phyloP scores from a whole-genome alignment of 176 grass and related monocot genomes.

The Aegilops bicornis region DNA sequence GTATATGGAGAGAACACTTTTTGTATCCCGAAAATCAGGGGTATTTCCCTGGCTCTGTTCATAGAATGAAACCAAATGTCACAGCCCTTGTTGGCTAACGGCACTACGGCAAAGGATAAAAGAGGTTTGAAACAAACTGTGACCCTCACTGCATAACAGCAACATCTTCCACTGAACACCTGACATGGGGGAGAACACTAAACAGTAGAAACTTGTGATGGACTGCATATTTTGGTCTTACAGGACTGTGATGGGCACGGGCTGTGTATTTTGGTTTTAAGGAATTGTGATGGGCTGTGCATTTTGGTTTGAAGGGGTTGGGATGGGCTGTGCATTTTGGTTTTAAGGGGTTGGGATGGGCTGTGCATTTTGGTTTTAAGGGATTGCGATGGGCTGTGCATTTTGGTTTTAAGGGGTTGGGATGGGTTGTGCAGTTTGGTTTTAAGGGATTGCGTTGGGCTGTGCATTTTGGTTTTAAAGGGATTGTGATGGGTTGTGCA shows the following conservation, averaged over 20 bases:
- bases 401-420: not conserved
- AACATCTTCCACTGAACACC: too few relatives aligned
- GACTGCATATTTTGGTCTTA: not conserved
- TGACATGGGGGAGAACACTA: not conserved
- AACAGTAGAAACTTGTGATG: not conserved
- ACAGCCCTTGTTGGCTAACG: too few relatives aligned
- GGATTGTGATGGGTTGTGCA: not conserved
- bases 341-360: not conserved
- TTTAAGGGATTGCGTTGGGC: not conserved
- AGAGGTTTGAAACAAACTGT: too few relatives aligned
- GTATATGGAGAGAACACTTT: not conserved
- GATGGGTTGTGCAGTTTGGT: not conserved
- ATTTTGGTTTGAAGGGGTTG: not conserved
- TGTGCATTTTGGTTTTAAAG: not conserved
- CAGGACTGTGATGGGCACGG: not conserved
- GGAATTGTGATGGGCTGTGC: not conserved
- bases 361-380: not conserved
- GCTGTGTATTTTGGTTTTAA: not conserved
- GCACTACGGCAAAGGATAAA: too few relatives aligned
- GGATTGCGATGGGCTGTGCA: not conserved
- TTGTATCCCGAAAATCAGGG: too few relatives aligned
- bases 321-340: not conserved
- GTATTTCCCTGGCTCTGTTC: too few relatives aligned
- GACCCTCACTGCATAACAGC: too few relatives aligned
- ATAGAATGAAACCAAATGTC: too few relatives aligned